Conservation (phyloP, 164 flowering plant species). For the Cinnamomum micranthum region DNA sequence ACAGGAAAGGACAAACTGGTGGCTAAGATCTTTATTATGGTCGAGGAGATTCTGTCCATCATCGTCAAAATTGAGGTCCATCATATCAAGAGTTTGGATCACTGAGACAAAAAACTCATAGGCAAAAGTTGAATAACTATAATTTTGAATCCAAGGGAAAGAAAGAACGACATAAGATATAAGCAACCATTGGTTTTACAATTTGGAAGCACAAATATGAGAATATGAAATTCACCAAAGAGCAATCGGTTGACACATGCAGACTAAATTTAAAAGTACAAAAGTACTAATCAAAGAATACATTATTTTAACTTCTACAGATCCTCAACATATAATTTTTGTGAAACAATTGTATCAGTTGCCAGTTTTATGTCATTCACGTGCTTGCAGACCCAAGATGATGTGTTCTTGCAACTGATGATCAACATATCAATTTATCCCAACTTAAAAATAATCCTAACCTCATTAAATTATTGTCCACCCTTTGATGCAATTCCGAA, state of each 20-base stretch:
- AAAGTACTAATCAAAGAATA: not conserved
- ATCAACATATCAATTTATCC: not conserved
- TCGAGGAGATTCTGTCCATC: too few species aligned
- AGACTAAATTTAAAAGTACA: not conserved
- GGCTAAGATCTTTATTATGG: too few species aligned
- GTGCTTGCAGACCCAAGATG: not conserved
- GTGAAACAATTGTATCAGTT: not conserved
- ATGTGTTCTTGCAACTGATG: too few species aligned
- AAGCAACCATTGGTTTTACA: too few species aligned
- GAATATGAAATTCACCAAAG: not conserved
- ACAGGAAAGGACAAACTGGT: too few species aligned
- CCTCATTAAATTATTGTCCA: not conserved
- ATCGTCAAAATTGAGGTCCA: too few species aligned
- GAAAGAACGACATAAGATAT: not conserved
- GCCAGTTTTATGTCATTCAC: not conserved
- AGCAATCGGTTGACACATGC: not conserved
- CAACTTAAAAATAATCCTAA: not conserved
- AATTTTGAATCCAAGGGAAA: not conserved
- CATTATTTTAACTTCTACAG: not conserved
- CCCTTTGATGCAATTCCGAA: not conserved
- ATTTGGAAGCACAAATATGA: not conserved
- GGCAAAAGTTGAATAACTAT: too few species aligned
- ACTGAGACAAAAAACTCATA: too few species aligned
- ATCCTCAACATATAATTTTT: not conserved
- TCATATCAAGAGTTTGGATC: too few species aligned